Evolutionary conservation across 1,284 basidiomycete species (phyloP), one percentile per base, ranked within the genome.

Genomic region (Cystobasidium pallidum): DNA sequence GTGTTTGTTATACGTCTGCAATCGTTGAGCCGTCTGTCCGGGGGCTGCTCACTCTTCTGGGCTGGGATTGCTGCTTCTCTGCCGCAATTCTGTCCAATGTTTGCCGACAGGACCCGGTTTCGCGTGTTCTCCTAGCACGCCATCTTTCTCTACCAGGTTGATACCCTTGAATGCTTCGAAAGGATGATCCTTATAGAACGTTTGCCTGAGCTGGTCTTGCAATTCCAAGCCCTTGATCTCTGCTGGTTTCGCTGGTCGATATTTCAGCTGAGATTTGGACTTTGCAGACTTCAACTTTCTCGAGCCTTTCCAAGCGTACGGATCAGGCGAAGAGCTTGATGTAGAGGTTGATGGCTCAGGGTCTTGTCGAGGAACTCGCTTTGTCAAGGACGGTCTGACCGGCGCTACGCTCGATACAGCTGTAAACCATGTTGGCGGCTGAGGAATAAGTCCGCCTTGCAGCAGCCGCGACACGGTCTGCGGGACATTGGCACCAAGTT

Each of bases 141-240:
- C 79, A 71, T 77, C 77, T 39, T 80, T 79, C 82, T 99, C 95
- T 0, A 91, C 87, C 62, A 99, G 81, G 13, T 86, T 88, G 17
- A 86, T 84, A 1, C 92, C 88, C 49, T 94, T 86, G 81, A 94
- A 90, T 0, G 92, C 89, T 82, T 99, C 94, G 80, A 97, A 98
- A 1, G 95, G 94, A 80, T 97, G 94, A 82, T 99, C 95, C 66
- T 86, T 85, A 84, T 94, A 98, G 85, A 99, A 99, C 81, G 92
- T 91, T 67, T 88, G 85, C 55, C 95, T 88, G 66, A 98, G 84
- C 73, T 86, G 85, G 82, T 99, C 95, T 80, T 94, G 92, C 45
- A 47, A 47, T 54, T 70, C 62, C 32, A 71, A 45, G 11, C 68
- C 68, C 32, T 36, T 59, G 30, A 71, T 57, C 6, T 59, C 59